Conservation (phyloP, 345 rosid genomes). For the Mallotus nudiflorus region DNA sequence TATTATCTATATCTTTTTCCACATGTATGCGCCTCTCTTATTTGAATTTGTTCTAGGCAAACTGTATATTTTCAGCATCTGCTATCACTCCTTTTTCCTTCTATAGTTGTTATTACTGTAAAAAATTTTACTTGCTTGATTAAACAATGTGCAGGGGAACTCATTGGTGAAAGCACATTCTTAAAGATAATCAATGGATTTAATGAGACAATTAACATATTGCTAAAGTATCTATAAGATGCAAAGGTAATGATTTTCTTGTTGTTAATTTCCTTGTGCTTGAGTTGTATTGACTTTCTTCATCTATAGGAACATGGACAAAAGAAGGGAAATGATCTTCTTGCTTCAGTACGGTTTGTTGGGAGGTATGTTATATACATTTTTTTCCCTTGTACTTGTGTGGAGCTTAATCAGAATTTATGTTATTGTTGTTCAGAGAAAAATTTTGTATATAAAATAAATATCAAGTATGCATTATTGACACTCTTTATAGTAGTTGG, state of each 20-base stretch:
- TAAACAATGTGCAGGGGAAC: slow-evolving; percentile 39
- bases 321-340: slow-evolving; percentile 82
- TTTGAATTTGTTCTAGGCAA: background rate
- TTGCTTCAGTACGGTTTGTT: slow-evolving; percentile 80
- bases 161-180: slow-evolving; percentile 46
- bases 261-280: slow-evolving; percentile 9
- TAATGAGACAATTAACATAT: slow-evolving; percentile 59
- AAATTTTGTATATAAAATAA: too few species aligned
- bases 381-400: background rate
- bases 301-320: slow-evolving; percentile 70
- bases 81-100: background rate
- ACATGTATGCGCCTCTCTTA: background rate
- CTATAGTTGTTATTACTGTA: background rate
- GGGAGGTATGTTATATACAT: slow-evolving; percentile 60
- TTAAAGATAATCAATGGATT: slow-evolving; percentile 66
- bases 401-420: too few species aligned
- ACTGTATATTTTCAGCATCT: background rate
- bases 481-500: too few species aligned
- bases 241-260: slow-evolving; percentile 57
- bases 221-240: slow-evolving; percentile 78
- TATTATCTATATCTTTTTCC: background rate
- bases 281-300: slow-evolving; percentile 19
- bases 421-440: too few species aligned
- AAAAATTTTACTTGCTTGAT: slow-evolving; percentile 17
- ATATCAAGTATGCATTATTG: background rate